These are phyloP conservation scores for Dichotomocladium elegans DNA, from an alignment of 371 early-diverging fungal genomes.

Conservation along the genomic window DNA sequence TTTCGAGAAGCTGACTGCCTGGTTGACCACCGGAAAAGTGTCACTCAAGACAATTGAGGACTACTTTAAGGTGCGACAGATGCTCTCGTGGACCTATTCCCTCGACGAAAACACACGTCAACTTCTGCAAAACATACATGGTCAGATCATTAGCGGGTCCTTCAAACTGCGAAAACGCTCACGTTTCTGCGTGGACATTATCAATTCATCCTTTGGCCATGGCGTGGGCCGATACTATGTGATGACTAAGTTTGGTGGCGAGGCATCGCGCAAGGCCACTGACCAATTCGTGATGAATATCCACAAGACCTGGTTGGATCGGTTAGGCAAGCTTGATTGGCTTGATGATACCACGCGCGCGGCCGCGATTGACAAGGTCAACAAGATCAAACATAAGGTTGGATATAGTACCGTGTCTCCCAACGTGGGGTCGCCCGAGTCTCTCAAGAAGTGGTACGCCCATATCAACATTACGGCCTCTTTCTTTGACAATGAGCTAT, in stretches of 20 bases:
- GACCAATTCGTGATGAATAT: constrained; percentile 29
- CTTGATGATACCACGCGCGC: constrained; percentile 45
- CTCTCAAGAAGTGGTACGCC: constrained; percentile 41
- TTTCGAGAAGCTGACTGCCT: constrained; percentile 7
- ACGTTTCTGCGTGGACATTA: constrained; percentile 37
- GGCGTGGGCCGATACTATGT: constrained; percentile 56
- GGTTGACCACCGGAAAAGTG: background rate
- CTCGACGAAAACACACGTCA: constrained; percentile 15
- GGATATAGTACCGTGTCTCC: constrained; percentile 49
- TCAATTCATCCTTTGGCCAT: constrained; percentile 42
- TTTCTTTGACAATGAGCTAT: constrained; percentile 45
- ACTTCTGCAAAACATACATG: constrained; percentile 10
- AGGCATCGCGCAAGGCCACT: constrained; percentile 21
- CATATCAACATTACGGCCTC: constrained; percentile 19
- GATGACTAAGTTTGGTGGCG: constrained; percentile 39
- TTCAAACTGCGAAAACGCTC: constrained; percentile 34
- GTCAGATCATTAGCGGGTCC: constrained; percentile 26
- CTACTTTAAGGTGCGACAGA: constrained; percentile 5
- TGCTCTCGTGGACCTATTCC: background rate
- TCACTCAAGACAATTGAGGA: constrained; percentile 3
- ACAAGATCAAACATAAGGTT: constrained; percentile 35
- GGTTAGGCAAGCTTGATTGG: constrained; percentile 45
- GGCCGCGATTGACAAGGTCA: constrained; percentile 43
- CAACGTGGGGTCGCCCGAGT: constrained; percentile 38
- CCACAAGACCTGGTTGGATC: constrained; percentile 25